Percentiles rank a stretch among this genome's conserved stretches.
phyloP scores from a whole-genome alignment of 805 yeast genomes.

The Gaillardinia entomophila region DNA sequence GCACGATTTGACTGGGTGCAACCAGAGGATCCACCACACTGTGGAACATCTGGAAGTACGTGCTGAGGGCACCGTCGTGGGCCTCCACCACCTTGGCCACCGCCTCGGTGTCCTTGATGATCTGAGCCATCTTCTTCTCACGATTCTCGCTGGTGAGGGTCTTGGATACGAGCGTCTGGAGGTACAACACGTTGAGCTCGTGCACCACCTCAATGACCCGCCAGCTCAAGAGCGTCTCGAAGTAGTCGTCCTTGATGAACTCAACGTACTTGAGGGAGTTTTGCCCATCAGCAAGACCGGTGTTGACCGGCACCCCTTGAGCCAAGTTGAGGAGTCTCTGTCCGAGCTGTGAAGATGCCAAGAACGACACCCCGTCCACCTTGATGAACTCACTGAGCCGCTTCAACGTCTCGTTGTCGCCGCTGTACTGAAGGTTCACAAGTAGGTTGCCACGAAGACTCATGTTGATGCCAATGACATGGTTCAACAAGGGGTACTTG shows the following conservation, averaged over 20 bases:
- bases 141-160: conserved; percentile 5
- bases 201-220: conserved; percentile 29
- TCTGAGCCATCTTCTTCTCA: conserved; percentile 7
- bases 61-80: conserved; percentile 2
- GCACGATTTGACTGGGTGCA: conserved; percentile 11
- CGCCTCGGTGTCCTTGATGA: conserved; percentile 9
- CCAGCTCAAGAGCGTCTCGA: conserved; percentile 27
- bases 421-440: conserved; percentile 24
- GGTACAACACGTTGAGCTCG: conserved; percentile 24
- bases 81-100: conserved; percentile 8
- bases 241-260: conserved; percentile 15
- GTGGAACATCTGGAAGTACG: conserved; percentile 18
- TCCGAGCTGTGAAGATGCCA: conserved; percentile 20
- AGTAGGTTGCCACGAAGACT: conserved; percentile 20
- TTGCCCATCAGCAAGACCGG: conserved; percentile 18
- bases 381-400: conserved; percentile 20
- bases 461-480: conserved; percentile 18
- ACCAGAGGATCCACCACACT: conserved; percentile 15
- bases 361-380: conserved; percentile 26
- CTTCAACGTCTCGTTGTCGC: conserved; percentile 14
- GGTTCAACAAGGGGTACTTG: conserved; percentile 13
- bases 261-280: conserved; percentile 28
- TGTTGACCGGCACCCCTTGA: conserved; percentile 16
- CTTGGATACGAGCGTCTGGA: conserved; percentile 9
- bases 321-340: conserved; percentile 23